A percentile compares a stretch with the other conserved stretches of the same genome.
phyloP scores from a whole-genome alignment of 2,329 filamentous ascomycete species.

The Pyricularia grisea region DNA sequence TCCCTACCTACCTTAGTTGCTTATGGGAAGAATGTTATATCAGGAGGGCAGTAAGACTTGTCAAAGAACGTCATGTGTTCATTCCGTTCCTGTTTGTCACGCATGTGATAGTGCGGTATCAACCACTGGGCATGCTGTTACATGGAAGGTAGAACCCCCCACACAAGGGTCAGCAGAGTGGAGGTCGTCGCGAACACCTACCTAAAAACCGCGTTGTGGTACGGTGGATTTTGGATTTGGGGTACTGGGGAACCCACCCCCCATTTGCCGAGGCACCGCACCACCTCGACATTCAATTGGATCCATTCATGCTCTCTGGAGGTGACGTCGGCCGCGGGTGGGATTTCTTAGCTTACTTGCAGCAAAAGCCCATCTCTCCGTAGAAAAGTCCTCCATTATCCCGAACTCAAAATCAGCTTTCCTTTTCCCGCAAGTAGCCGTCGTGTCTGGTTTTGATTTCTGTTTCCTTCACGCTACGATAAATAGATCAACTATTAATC shows the following conservation, averaged over 20 bases:
- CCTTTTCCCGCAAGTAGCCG: not conserved
- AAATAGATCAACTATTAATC: not conserved
- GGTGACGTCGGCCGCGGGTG: not conserved
- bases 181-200: not conserved
- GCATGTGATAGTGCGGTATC: not conserved
- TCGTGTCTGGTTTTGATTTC: not conserved
- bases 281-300: not conserved
- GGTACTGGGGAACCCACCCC: not conserved
- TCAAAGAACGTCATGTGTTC: not conserved
- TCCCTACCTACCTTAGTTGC: no score
- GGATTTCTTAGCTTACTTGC: not conserved
- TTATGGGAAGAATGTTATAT: not conserved
- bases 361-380: not conserved
- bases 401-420: not conserved
- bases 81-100: not conserved
- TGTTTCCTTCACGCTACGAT: not conserved
- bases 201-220: not conserved
- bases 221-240: not conserved
- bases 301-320: not conserved
- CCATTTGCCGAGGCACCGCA: not conserved
- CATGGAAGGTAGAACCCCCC: not conserved
- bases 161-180: not conserved
- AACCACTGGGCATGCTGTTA: not conserved
- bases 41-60: not conserved
- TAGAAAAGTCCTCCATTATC: not conserved